Conservation (phyloP, 73 alveolate species). For the Paramecium biaurelia region DNA sequence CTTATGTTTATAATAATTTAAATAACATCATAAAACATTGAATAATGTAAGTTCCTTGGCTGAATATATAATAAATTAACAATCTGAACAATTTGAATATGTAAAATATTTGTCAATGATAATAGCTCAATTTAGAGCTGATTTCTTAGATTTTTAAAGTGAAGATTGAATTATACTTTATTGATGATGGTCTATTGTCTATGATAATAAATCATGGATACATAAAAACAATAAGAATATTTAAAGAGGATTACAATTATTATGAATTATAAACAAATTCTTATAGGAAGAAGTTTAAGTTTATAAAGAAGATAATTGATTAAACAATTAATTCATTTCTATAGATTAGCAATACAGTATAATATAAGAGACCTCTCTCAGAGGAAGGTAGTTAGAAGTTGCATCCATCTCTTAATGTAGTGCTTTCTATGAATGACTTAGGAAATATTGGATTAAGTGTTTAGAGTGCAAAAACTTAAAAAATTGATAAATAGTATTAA, state of each 20-base stretch:
- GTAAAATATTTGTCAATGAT: not conserved
- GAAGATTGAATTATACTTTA: not conserved
- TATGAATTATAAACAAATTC: not conserved
- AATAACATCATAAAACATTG: not conserved
- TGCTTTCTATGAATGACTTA: not conserved
- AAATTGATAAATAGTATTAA: not conserved
- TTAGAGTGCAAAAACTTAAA: not conserved
- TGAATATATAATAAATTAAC: conserved; percentile 11
- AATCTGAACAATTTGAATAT: conserved; percentile 9
- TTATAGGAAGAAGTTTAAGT: conserved; percentile 30
- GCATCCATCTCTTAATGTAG: conserved; percentile 18
- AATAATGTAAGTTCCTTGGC: not conserved
- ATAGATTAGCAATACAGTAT: not conserved
- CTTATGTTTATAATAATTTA: not conserved
- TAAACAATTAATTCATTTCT: not conserved
- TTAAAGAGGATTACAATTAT: not conserved
- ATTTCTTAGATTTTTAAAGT: conserved; percentile 18
- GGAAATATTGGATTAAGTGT: not conserved
- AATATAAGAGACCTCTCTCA: not conserved
- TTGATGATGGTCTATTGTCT: conserved; percentile 10
- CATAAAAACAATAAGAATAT: not conserved
- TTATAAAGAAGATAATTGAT: not conserved
- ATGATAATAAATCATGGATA: not conserved
- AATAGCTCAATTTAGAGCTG: conserved; percentile 42
- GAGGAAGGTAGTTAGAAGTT: not conserved